Base-by-base conservation (phyloP, 306 rosid species). In the Quercus mongolica region DNA sequence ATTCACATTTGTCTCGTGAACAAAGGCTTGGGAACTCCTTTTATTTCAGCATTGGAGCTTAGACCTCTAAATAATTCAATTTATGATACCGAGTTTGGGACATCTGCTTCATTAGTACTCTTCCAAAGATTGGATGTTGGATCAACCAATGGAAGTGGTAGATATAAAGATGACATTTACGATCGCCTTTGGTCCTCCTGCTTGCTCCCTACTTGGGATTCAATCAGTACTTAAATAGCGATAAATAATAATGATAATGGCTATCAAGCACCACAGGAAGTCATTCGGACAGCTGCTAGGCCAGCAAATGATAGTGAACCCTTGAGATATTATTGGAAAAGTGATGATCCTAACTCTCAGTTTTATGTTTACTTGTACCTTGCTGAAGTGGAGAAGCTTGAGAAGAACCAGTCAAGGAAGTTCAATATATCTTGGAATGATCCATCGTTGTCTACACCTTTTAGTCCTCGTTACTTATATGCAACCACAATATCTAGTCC, bases 41-140 rank as follows among this genome's bases (percentile, higher is more conserved):
- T 92, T 80, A 87, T 90, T 61, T 92, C 97, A 7, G 91, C 82
- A 7, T 87, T 88, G 87, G 94, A 92, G 79, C 82, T 87, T 56
- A 85, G 97, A 74, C 97, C 97, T 2, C 68, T 92, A 11, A 74
- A 79, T 72, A 67, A 65, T 56, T 81, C 92, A 8, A 82, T 82
- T 73, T 92, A 90, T 73, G 74, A 23, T 8, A 74, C 88, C 20
- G 89, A 82, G 84, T 85, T 85, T 80, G 91, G 87, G 21, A 78
- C 63, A 25, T 59, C 78, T 64, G 84, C 92, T 67, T 85, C 97
- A 11, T 56, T 88, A 30, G 80, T 87, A 31, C 91, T 92, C 73
- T 75, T 79, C 83, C 78, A 83, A 85, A 55, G 92, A 84, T 76
- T 85, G 75, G 87, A 92, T 55, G 52, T 90, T 71, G 91, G 83